Conservation (phyloP, 2,329 filamentous ascomycete genomes). For the Claviceps arundinis region DNA sequence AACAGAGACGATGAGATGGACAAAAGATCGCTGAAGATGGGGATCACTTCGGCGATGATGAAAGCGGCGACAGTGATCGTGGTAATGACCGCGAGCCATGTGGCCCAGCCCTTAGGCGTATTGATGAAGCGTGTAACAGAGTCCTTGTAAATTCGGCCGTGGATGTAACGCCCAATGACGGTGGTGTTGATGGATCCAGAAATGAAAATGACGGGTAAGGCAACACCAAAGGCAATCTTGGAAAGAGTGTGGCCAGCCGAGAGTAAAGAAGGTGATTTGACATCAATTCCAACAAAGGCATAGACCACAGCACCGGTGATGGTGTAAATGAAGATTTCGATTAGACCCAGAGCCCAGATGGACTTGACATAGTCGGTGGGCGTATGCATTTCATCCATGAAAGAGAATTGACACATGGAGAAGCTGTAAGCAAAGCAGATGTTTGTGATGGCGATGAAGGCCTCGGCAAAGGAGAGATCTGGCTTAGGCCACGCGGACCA, state of each 20-base stretch:
- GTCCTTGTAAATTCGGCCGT: conserved; percentile 30
- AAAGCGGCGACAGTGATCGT: conserved; percentile 49
- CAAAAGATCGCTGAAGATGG: conserved; percentile 56
- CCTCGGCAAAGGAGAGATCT: conserved; percentile 35
- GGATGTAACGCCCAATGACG: conserved; percentile 31
- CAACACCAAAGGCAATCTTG: conserved; percentile 57
- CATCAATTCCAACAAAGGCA: conserved; percentile 49
- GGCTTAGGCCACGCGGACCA: conserved; percentile 35
- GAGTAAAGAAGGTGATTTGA: conserved; percentile 54
- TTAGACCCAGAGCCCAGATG: conserved; percentile 46
- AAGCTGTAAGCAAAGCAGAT: conserved; percentile 59
- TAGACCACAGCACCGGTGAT: conserved; percentile 55
- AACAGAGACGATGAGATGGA: conserved; percentile 35
- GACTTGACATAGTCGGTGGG: conserved; percentile 36
- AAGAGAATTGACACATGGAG: conserved; percentile 37
- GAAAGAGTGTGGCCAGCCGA: conserved; percentile 45
- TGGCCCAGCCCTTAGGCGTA: conserved; percentile 32
- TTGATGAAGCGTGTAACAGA: conserved; percentile 33
- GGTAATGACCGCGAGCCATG: conserved; percentile 46
- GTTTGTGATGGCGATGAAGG: conserved; percentile 50
- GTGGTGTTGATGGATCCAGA: conserved; percentile 56
- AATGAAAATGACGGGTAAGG: conserved; percentile 60
- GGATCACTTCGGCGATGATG: conserved; percentile 58
- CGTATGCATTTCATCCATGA: conserved; percentile 41
- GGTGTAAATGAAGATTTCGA: conserved; percentile 53